These are phyloP conservation scores for Pythium periplocum DNA, from an alignment of 352 stramenopile species.

Conservation along the genomic window DNA sequence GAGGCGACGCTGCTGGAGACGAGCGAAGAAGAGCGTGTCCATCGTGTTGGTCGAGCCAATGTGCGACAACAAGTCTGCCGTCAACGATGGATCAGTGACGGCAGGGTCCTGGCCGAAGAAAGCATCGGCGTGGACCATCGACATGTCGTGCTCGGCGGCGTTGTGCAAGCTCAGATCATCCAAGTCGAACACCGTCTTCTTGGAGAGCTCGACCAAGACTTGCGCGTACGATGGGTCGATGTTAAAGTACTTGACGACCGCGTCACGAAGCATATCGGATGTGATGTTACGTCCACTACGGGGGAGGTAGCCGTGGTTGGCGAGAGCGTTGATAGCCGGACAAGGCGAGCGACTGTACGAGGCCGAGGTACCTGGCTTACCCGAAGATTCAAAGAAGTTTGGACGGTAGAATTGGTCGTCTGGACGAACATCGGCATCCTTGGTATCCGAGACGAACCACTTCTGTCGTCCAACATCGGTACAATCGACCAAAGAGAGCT, in stretches of 20 bases:
- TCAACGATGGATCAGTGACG: slow-evolving; percentile 20
- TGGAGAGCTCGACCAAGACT: neutral
- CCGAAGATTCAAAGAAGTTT: slow-evolving; percentile 13
- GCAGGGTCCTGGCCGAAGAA: slow-evolving; percentile 32
- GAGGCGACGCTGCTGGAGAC: slow-evolving; percentile 4
- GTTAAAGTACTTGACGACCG: neutral
- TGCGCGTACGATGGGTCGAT: slow-evolving; percentile 1
- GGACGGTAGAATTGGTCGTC: slow-evolving; percentile 18
- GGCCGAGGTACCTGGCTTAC: slow-evolving; percentile 9
- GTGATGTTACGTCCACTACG: slow-evolving; percentile 21
- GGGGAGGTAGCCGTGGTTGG: slow-evolving; percentile 31
- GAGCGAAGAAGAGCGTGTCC: slow-evolving; percentile 9
- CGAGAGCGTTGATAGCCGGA: slow-evolving; percentile 26
- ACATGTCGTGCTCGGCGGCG: slow-evolving; percentile 41
- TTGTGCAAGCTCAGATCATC: slow-evolving; percentile 31
- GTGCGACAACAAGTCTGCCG: slow-evolving; percentile 22
- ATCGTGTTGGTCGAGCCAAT: slow-evolving; percentile 2
- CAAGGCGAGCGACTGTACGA: slow-evolving; percentile 26
- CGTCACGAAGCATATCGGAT: slow-evolving; percentile 7
- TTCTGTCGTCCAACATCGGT: slow-evolving; percentile 2
- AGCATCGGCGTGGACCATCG: slow-evolving; percentile 33
- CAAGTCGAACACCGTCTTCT: slow-evolving; percentile 17
- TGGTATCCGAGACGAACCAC: slow-evolving; percentile 8
- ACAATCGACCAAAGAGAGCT: slow-evolving; percentile 5
- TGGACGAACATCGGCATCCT: slow-evolving; percentile 10